Conservation (phyloP, 768 basidiomycete genomes). For the Boletus tylopilopsis region DNA sequence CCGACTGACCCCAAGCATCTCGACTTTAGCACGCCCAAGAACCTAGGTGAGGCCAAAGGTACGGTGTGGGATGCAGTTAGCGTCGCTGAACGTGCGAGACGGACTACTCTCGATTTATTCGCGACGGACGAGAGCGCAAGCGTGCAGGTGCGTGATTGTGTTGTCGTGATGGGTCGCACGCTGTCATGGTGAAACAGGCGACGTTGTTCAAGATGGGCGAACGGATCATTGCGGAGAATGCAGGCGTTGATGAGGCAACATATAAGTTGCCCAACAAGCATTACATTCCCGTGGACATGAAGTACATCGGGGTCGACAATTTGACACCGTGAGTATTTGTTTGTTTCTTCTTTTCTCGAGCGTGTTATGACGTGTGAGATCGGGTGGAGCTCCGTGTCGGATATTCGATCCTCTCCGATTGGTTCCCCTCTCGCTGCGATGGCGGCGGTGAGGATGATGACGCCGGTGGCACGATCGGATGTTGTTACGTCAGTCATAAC, state of each 20-base stretch:
- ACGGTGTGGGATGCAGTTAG: constrained; percentile 58
- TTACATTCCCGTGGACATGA: constrained; percentile 86
- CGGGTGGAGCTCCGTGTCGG: constrained; percentile 2
- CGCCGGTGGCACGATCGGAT: constrained; percentile 24
- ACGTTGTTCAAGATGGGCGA: constrained; percentile 89
- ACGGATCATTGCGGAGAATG: constrained; percentile 64
- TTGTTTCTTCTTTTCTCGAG: constrained; percentile 1
- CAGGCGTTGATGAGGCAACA: constrained; percentile 51
- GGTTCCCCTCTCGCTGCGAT: constrained; percentile 2
- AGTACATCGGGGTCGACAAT: constrained; percentile 69
- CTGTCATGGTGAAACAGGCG: constrained; percentile 48
- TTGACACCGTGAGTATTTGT: constrained; percentile 52
- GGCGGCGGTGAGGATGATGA: constrained; percentile 26
- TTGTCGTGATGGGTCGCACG: background rate
- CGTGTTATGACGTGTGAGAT: constrained; percentile 21
- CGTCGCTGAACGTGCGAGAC: constrained; percentile 49
- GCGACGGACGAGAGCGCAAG: constrained; percentile 87
- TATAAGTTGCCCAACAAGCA: constrained; percentile 93
- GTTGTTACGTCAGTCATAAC: constrained; percentile 21
- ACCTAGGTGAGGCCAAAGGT: constrained; percentile 36
- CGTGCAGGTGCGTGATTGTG: constrained; percentile 62
- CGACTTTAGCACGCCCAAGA: constrained; percentile 42
- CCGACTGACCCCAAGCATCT: constrained; percentile 53
- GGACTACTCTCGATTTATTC: constrained; percentile 74
- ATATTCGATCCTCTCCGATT: constrained; percentile 4